Evolutionary conservation across 2,329 filamentous ascomycete genomes (phyloP).

Genomic region (Fusarium sp.): DNA sequence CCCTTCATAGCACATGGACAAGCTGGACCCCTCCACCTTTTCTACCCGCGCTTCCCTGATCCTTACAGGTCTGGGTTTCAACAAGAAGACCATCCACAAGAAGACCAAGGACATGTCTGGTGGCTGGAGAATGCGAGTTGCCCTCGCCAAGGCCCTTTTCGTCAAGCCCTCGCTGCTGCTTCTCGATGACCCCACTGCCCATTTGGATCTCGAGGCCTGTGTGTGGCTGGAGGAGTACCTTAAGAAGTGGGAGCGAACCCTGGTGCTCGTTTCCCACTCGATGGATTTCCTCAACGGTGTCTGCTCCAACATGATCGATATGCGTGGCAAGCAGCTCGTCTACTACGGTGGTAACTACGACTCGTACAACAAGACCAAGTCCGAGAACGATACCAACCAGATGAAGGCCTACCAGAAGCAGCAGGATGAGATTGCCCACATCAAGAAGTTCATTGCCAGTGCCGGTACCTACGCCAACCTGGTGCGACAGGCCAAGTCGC

Average conservation of each 20-base stretch:
- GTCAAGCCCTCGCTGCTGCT: constrained; percentile 96
- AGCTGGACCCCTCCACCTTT: constrained; percentile 98
- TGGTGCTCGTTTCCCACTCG: constrained; percentile 96
- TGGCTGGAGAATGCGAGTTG: constrained; percentile 99
- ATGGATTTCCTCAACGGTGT: constrained; percentile 99
- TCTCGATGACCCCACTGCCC: constrained; percentile 97
- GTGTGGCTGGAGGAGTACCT: constrained; percentile 99
- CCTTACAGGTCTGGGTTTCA: constrained; percentile 98
- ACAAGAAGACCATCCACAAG: constrained; percentile 97
- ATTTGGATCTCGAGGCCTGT: constrained; percentile 99
- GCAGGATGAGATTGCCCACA: constrained; percentile 98
- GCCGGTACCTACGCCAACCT: constrained; percentile 99
- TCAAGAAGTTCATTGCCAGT: constrained; percentile 99
- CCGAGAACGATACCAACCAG: constrained; percentile 97
- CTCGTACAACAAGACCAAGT: constrained; percentile 93
- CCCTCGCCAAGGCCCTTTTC: constrained; percentile 96
- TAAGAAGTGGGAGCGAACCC: constrained; percentile 99
- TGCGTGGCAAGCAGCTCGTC: constrained; percentile 87
- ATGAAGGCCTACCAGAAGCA: constrained; percentile 99
- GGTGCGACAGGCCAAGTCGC: constrained; percentile 97
- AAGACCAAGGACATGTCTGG: constrained; percentile 99
- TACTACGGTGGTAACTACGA: constrained; percentile 99
- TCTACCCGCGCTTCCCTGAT: constrained; percentile 95
- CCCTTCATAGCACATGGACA: constrained; percentile 84
- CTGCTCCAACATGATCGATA: constrained; percentile 98